phyloP scores from a whole-genome alignment of 2,329 filamentous ascomycete species.

The Beauveria asiatica region DNA sequence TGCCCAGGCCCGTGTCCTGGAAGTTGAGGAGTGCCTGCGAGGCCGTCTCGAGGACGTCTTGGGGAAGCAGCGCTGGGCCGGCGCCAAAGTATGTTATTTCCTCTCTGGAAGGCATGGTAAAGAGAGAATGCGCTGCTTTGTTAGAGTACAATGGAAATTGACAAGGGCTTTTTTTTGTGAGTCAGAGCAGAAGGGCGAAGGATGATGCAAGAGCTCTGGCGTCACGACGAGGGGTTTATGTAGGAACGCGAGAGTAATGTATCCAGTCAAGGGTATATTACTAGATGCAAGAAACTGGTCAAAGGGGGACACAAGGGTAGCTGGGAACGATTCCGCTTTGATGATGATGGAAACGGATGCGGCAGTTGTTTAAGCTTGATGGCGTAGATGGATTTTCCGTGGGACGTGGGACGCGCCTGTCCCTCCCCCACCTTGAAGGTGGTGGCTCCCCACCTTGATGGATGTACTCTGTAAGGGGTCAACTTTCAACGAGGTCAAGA shows the following conservation, averaged over 20 bases:
- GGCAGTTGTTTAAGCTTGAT: constrained; percentile 7
- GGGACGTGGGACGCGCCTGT: neutral
- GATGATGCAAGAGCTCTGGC: neutral
- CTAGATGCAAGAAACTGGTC: constrained; percentile 6
- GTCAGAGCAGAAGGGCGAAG: neutral
- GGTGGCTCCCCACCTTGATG: constrained; percentile 9
- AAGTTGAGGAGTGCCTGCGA: constrained; percentile 74
- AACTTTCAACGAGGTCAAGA: too few species aligned
- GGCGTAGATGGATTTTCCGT: neutral
- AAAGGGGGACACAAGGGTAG: neutral
- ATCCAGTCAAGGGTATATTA: constrained; percentile 10
- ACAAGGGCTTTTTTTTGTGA: neutral
- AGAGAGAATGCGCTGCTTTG: neutral
- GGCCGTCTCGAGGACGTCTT: constrained; percentile 67
- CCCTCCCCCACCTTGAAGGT: too few species aligned
- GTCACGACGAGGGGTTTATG: constrained; percentile 10
- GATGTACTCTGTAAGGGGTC: too few species aligned
- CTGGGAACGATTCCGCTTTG: neutral
- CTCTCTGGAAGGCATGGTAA: constrained; percentile 58
- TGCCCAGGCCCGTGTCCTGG: constrained; percentile 69
- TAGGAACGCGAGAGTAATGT: constrained; percentile 7
- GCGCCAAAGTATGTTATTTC: constrained; percentile 84
- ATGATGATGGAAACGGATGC: neutral
- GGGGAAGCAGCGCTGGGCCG: constrained; percentile 80
- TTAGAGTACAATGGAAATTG: neutral